Evolutionary conservation across 163 green algal species (phyloP).

Genomic region (Volvox carteri): DNA sequence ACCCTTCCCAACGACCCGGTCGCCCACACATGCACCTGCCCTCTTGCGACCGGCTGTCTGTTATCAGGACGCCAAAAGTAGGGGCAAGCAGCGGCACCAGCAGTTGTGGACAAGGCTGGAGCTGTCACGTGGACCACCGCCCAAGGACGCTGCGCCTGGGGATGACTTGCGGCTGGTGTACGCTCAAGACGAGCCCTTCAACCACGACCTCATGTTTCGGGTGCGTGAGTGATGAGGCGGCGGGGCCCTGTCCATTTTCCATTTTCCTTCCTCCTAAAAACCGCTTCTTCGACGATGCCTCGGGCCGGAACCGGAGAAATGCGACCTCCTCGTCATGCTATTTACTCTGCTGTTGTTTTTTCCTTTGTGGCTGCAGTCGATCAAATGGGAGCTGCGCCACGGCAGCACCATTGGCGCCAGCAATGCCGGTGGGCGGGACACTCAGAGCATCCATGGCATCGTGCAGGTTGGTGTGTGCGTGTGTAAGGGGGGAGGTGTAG

Average conservation of each 20-base stretch:
- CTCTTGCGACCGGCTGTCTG: no score
- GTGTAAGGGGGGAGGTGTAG: neutral
- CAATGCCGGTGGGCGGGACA: conserved; percentile 64
- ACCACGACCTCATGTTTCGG: conserved; percentile 43
- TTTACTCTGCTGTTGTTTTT: no score
- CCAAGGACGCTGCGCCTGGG: conserved; percentile 30
- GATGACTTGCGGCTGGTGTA: conserved; percentile 44
- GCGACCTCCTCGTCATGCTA: no score
- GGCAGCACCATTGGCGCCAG: conserved; percentile 57
- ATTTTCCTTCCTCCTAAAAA: no score
- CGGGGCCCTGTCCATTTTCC: no score
- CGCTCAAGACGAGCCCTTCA: conserved; percentile 20
- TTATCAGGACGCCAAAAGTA: conserved; percentile 17
- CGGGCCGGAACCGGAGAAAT: no score
- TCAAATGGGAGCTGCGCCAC: conserved; percentile 45
- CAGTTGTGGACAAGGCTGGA: conserved; percentile 47
- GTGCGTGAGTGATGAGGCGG: conserved; percentile 1
- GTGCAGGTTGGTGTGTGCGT: neutral
- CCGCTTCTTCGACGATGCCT: no score
- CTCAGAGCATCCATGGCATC: conserved; percentile 47
- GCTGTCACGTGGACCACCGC: conserved; percentile 30
- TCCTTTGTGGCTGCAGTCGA: conserved; percentile 36
- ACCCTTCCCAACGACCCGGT: no score
- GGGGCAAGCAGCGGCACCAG: conserved; percentile 32
- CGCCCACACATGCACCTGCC: no score